Conservation (phyloP, 2,329 filamentous ascomycete species). For the Dryadomyces quercivorus region DNA sequence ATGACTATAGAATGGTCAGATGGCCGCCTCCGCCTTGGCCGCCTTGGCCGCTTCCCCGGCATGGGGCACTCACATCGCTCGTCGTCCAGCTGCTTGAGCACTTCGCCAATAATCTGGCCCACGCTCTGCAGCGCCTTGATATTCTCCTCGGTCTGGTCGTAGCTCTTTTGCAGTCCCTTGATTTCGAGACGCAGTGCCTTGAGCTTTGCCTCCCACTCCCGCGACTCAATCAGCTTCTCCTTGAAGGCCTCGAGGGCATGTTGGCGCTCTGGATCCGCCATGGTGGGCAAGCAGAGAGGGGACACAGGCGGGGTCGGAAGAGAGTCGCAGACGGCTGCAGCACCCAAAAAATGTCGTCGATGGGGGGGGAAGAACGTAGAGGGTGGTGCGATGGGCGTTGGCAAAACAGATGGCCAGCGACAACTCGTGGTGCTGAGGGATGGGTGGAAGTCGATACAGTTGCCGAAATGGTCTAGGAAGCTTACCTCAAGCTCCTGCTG, state of each 20-base stretch:
- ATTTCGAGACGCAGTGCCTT: slow-evolving; percentile 91
- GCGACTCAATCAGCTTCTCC: slow-evolving; percentile 75
- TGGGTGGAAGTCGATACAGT: too few relatives aligned
- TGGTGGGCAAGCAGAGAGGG: not conserved
- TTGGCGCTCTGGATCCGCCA: slow-evolving; percentile 44
- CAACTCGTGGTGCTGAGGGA: not conserved
- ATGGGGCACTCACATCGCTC: slow-evolving; percentile 90
- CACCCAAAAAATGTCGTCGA: not conserved
- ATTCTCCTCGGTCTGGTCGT: slow-evolving; percentile 95
- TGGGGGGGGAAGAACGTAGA: not conserved
- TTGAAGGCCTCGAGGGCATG: slow-evolving; percentile 70
- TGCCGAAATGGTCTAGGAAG: slow-evolving; percentile 10
- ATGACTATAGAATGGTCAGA: slow-evolving; percentile 60
- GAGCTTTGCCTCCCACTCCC: slow-evolving; percentile 97
- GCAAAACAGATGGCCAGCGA: not conserved
- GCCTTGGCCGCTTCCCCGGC: too few relatives aligned
- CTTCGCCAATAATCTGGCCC: slow-evolving; percentile 97
- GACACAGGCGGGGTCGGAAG: not conserved
- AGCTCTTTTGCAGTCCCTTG: slow-evolving; percentile 89
- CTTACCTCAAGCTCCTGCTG: slow-evolving; percentile 26
- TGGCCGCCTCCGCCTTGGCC: too few relatives aligned
- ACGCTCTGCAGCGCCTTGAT: slow-evolving; percentile 99
- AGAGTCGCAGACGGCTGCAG: not conserved
- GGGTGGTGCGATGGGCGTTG: not conserved
- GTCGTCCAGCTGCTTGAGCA: slow-evolving; percentile 96